These are phyloP conservation scores for Haplographium delicatum DNA, from an alignment of 495 filamentous ascomycete genomes.

Conservation along the genomic window DNA sequence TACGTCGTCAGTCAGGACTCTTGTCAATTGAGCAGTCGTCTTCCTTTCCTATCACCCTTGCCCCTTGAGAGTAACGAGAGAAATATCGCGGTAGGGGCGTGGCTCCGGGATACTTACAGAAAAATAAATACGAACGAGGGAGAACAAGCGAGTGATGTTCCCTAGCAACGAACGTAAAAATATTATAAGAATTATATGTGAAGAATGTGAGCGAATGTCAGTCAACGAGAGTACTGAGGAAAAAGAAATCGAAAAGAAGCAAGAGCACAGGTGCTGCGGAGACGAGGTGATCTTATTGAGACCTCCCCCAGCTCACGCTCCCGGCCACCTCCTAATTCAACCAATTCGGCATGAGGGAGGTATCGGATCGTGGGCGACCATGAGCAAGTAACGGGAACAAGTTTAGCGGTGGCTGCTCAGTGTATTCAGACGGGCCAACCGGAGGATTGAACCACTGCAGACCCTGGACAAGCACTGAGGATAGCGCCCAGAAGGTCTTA, in stretches of 20 bases:
- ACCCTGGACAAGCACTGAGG: background rate
- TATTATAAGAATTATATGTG: background rate
- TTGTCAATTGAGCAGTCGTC: no score
- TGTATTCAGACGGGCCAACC: conserved; percentile 10
- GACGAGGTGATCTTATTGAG: background rate
- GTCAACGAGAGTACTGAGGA: background rate
- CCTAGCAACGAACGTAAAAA: conserved; percentile 6
- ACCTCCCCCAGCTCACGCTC: background rate
- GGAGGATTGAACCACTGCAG: background rate
- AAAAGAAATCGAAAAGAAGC: background rate
- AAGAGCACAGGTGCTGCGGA: background rate
- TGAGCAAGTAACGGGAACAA: conserved; percentile 1
- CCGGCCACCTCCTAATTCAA: conserved; percentile 21
- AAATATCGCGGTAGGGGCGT: background rate
- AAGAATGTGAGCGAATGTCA: conserved; percentile 8
- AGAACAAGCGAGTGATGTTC: conserved; percentile 20
- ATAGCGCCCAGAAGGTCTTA: conserved; percentile 2
- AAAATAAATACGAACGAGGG: conserved; percentile 3
- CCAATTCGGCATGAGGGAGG: no score
- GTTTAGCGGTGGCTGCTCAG: background rate
- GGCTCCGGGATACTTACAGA: background rate
- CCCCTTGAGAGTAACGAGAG: background rate
- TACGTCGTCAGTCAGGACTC: no score
- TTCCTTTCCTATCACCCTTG: no score
- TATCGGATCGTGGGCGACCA: no score